phyloP scores from a whole-genome alignment of 306 rosid species.

The Glycine tomentella region DNA sequence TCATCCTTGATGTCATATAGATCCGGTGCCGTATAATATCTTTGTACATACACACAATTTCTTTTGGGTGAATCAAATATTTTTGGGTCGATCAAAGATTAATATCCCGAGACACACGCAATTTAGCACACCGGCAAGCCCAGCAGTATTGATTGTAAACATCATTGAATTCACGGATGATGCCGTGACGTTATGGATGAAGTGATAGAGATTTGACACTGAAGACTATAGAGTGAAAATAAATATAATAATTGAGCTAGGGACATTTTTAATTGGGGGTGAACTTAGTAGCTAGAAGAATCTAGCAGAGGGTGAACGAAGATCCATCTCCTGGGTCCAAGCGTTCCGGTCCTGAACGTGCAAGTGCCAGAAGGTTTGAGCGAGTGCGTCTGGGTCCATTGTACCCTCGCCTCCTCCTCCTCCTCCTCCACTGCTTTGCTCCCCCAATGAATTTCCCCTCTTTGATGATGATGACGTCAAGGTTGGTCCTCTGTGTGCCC shows the following conservation, averaged over 20 bases:
- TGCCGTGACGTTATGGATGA: background rate
- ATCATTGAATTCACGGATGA: background rate
- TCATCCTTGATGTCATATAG: too few species aligned
- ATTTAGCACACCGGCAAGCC: background rate
- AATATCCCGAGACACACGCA: too few species aligned
- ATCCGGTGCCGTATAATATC: background rate
- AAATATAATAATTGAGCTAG: background rate
- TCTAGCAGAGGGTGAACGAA: conserved; percentile 67
- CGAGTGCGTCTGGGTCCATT: conserved; percentile 88
- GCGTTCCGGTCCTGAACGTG: conserved; percentile 82
- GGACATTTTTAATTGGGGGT: background rate
- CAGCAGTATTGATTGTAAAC: background rate
- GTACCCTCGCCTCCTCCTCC: conserved; percentile 51
- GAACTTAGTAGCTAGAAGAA: conserved; percentile 44
- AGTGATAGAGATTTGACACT: background rate
- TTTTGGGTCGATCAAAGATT: too few species aligned
- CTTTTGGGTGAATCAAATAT: too few species aligned
- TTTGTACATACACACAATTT: conserved; percentile 28
- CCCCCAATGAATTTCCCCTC: conserved; percentile 49
- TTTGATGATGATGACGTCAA: conserved; percentile 32
- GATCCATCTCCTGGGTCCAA: conserved; percentile 96
- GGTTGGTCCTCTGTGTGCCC: conserved; percentile 44
- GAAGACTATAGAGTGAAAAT: too few species aligned
- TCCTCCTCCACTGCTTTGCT: conserved; percentile 47
- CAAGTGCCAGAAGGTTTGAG: conserved; percentile 93